Evolutionary conservation across 139 green algal genomes (phyloP).

Genomic region (Edaphochlamys debaryana): DNA sequence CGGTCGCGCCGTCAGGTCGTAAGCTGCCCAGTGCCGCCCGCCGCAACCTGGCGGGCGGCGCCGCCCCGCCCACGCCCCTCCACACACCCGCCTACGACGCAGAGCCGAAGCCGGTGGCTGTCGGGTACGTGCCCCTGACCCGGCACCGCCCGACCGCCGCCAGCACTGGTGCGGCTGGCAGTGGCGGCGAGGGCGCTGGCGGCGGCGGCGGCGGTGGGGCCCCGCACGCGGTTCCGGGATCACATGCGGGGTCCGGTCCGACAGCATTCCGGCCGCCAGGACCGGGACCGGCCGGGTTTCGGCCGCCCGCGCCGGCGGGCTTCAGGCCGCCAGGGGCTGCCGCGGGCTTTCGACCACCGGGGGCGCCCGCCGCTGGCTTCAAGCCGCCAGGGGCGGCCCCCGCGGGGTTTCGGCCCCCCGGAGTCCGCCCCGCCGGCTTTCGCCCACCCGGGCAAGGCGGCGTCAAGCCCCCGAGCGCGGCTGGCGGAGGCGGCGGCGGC

Average conservation of each 20-base stretch:
- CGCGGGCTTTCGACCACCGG: not conserved
- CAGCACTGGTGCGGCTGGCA: not conserved
- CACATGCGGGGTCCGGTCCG: not conserved
- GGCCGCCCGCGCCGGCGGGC: not conserved
- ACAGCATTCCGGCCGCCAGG: not conserved
- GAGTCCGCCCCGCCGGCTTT: not conserved
- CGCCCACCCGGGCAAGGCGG: not conserved
- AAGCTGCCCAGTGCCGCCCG: constrained; percentile 29
- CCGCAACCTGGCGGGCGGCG: not conserved
- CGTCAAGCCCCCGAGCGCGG: not conserved
- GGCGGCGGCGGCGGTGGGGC: not conserved
- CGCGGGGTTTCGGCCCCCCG: not conserved
- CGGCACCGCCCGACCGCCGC: too few species aligned
- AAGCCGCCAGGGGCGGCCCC: not conserved
- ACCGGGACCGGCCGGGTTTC: not conserved
- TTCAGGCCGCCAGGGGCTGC: constrained; percentile 3
- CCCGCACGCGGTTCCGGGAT: not conserved
- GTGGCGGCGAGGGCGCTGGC: not conserved
- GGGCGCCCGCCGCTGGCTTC: not conserved
- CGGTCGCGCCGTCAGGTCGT: not conserved
- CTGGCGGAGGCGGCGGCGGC: not conserved
- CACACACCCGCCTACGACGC: not conserved
- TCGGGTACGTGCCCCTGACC: constrained; percentile 21
- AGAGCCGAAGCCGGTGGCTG: not conserved
- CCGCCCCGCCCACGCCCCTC: not conserved